Evolutionary conservation across 2,329 filamentous ascomycete species (phyloP), one percentile per base, ranked within the genome.

Genomic region (Ceratocystis papillata): DNA sequence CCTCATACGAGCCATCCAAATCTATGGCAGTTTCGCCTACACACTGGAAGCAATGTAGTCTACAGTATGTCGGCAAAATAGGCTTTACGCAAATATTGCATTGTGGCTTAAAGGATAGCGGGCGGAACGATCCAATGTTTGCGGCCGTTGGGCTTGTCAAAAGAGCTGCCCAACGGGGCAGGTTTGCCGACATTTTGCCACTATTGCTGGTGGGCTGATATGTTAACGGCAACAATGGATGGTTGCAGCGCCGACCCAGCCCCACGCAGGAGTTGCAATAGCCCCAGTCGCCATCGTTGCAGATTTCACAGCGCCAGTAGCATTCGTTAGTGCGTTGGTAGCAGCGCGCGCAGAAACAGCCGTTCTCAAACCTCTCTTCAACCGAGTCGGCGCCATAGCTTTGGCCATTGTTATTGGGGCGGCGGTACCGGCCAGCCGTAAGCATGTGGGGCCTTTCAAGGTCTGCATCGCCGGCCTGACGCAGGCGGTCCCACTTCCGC

Each of bases 201-300:
- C 20, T 33, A 20, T 20, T 53, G 2, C 69, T 67, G 22, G 73
- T 71, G 33, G 77, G 74, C 57, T 83, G 79, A 70, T 90, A 87
- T 0, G 86, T 83, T 57, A 96, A 78, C 0, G 92, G 90, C 0
- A 96, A 78, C 0, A 97, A 79, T 5, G 88, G 81, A 72, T 97
- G 93, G 0, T 86, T 88, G 75, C 93, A 97, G 68, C 86, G 88
- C 68, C 81, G 81, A 17, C 90, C 91, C 73, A 87, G 85, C 67
- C 93, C 92, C 37, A 96, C 90, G 70, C 93, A 97, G 68, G 81
- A 78, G 71, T 92, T 90, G 76, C 93, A 97, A 73, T 90, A 96
- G 0, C 93, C 93, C 92, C 92, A 97, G 72, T 95, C 92, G 4
- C 90, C 93, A 69, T 94, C 86, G 71, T 96, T 96, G 76, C 93